Base-by-base conservation (phyloP, 2,329 filamentous ascomycete species). In the Aspergillus niger region DNA sequence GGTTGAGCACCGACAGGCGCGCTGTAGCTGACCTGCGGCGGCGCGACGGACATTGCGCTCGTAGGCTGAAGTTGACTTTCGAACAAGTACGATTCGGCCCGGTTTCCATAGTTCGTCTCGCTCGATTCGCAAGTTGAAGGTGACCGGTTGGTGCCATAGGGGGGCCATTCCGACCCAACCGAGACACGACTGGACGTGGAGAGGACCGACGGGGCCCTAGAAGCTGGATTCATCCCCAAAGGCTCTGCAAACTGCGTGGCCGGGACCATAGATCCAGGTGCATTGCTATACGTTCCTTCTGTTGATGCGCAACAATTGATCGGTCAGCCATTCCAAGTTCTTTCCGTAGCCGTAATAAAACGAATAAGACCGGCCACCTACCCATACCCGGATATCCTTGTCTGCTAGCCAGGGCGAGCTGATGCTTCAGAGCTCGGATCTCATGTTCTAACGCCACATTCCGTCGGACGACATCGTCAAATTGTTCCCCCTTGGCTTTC, bases 381-480 rank as follows among this genome's bases (percentile, higher is more conserved):
- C 57, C 61, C 49, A 58, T 58, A 10, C 55, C 57, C 15, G 67
- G 55, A 52, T 72, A 69, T 2, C 57, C 63, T 59, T 66, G 61
- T 26, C 69, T 66, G n/a, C 69, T 63, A 55, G 69, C 59, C 55
- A 70, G 61, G 24, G 70, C 77, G 52, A 86, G 73, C 65, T 83
- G 81, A 55, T 77, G 76, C 59, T 81, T 80, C 44, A 86, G 74
- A 49, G 80, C 77, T n/a, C 76, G 75, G 61, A 84, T 83, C 68
- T 86, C 84, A 57, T 81, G 79, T 68, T 86, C 82, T 39, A 86
- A 72, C 63, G 82, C 80, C 36, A 81, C 77, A 68, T 85, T 85
- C 6, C 82, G 77, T 65, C 81, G 80, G 62, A 83, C 74, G n/a
- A 84, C 72, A 36, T 81, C 79, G 59, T 83, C 78, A 59, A 83